Base-by-base conservation (phyloP, 208 protist genomes). In the Herpetomonas tarakana region DNA sequence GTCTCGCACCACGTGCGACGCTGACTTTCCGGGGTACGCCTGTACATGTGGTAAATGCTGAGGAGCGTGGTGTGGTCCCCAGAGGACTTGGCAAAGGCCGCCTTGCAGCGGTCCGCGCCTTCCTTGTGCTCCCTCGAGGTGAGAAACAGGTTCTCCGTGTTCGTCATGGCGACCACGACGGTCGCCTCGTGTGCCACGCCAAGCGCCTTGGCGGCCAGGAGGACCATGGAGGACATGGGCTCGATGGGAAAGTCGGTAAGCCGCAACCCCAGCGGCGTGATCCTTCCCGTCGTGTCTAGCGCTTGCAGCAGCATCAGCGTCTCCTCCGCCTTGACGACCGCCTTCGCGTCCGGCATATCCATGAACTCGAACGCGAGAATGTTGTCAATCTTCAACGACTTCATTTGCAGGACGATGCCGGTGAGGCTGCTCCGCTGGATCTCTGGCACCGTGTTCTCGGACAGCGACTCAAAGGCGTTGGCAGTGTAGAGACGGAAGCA, bases 211-310 rank as follows among this genome's bases (percentile, higher is more conserved):
- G 82, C 91, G 0, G 83, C 79, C 35, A 99, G 91, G 6, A 99
- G 70, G 58, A 98, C 97, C 82, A 99, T 99, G 16, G 96, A 92
- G 1, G 99, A 67, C 64, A 81, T 94, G 24, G 98, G 98, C 54
- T 99, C 98, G 58, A 99, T 91, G 3, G 98, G 98, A 60, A 99
- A 99, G 76, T 99, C 95, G 2, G 95, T 97, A 71, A 99, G 91
- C 7, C 97, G 88, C 57, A 78, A 65, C 3, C 98, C 98, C 72
- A 98, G 62, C 83, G 73, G 65, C 2, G 92, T 97, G 57, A 97
- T 90, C 19, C 50, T 56, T 12, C 89, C 88, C 12, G 77, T 24
- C 16, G 61, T 86, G 70, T 99, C 97, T 0, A 99, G 76, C 0
- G 97, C 97, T 14, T 83, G 91, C 19, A 99, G 79, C 0, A 91